Conservation (phyloP, 2,329 filamentous ascomycete species). For the Pseudogymnoascus sp. region DNA sequence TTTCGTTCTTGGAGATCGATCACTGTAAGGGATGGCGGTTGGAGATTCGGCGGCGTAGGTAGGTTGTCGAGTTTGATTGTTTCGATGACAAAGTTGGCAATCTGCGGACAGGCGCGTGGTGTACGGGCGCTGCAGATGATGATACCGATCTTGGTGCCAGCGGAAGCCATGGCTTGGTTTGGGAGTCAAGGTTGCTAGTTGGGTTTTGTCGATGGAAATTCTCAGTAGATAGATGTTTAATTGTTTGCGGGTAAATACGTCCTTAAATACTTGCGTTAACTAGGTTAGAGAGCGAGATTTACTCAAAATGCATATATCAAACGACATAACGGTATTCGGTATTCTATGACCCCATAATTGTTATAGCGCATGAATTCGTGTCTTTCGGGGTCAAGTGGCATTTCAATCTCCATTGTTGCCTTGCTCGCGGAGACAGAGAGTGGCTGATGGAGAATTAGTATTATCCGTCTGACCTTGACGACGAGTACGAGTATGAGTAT, state of each 20-base stretch:
- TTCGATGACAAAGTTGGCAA: slow-evolving; percentile 30
- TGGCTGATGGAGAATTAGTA: background rate
- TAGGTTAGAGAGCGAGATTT: background rate
- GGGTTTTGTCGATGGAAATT: background rate
- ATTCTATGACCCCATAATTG: background rate
- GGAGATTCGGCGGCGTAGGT: slow-evolving; percentile 14
- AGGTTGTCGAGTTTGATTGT: slow-evolving; percentile 19
- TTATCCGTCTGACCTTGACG: background rate
- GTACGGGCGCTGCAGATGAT: slow-evolving; percentile 32
- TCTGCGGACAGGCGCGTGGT: slow-evolving; percentile 32
- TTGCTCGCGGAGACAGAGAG: background rate
- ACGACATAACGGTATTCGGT: background rate
- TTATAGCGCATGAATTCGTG: background rate
- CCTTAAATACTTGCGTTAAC: background rate
- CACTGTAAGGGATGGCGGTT: slow-evolving; percentile 22
- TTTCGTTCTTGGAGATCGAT: slow-evolving; percentile 29
- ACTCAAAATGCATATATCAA: no score
- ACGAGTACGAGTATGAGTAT: background rate
- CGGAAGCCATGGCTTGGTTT: background rate
- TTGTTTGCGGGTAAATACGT: background rate
- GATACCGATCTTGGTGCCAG: slow-evolving; percentile 25
- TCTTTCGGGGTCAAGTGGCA: background rate
- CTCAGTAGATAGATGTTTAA: background rate
- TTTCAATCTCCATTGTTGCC: background rate
- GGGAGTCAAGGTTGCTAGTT: background rate